phyloP scores from a whole-genome alignment of 495 filamentous ascomycete species.

The Penicillium desertorum region DNA sequence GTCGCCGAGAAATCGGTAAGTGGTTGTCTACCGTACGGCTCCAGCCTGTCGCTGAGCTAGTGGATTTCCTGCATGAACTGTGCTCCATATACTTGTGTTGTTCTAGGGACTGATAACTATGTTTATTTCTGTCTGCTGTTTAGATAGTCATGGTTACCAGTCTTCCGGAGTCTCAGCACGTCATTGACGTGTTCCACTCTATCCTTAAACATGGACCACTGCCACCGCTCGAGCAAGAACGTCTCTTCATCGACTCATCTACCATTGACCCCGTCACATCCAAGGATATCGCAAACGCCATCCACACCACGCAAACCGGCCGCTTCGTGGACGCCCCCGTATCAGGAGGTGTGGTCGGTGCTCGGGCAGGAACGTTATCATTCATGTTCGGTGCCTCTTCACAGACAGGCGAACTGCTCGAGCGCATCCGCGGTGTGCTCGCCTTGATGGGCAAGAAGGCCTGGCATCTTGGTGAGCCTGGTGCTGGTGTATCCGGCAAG shows the following conservation, averaged over 20 bases:
- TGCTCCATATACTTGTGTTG: not conserved
- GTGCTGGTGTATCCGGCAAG: constrained; percentile 79
- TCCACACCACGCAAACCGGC: constrained; percentile 54
- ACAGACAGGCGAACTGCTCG: constrained; percentile 49
- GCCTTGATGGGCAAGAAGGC: constrained; percentile 78
- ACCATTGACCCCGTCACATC: constrained; percentile 84
- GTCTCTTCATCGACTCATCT: constrained; percentile 78
- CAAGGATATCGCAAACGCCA: constrained; percentile 60
- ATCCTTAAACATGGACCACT: constrained; percentile 56
- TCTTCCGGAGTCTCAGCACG: constrained; percentile 76
- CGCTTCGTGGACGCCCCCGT: constrained; percentile 79
- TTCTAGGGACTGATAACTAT: constrained; percentile 8
- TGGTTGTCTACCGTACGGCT: constrained; percentile 15
- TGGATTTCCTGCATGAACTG: not conserved
- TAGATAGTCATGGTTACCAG: constrained; percentile 78
- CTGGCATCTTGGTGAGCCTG: constrained; percentile 77
- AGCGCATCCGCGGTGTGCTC: constrained; percentile 61
- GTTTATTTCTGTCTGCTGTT: constrained; percentile 15
- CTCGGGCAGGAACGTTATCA: constrained; percentile 68
- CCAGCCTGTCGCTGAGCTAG: not conserved
- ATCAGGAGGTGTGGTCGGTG: constrained; percentile 84
- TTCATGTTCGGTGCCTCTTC: constrained; percentile 81
- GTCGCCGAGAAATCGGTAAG: constrained; percentile 74
- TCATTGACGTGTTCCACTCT: constrained; percentile 66
- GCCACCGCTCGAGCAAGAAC: constrained; percentile 43